Evolutionary conservation across 352 stramenopile genomes (phyloP).

Genomic region (Globisporangium viniferum): DNA sequence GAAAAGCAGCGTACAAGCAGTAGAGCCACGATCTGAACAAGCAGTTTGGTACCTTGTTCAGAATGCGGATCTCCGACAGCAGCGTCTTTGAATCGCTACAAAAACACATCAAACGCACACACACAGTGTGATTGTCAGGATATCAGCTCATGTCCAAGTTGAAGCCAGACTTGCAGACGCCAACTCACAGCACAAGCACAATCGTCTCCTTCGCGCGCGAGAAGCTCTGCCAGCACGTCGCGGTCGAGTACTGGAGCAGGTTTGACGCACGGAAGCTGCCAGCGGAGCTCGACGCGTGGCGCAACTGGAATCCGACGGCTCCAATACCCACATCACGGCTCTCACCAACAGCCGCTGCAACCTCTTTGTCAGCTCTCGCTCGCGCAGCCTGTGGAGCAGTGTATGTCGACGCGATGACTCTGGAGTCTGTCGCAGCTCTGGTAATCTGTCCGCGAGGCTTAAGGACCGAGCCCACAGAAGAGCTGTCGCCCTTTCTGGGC

Average conservation of each 20-base stretch:
- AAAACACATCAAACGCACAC: background rate
- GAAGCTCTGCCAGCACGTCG: slow-evolving; percentile 63
- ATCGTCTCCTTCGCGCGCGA: slow-evolving; percentile 44
- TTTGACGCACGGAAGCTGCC: slow-evolving; percentile 29
- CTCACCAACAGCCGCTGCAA: background rate
- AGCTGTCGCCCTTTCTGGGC: background rate
- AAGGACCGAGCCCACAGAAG: background rate
- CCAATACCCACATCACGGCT: background rate
- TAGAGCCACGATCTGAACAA: background rate
- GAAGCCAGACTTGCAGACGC: background rate
- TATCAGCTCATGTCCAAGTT: background rate
- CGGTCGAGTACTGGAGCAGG: slow-evolving; percentile 51
- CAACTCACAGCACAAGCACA: slow-evolving; percentile 36
- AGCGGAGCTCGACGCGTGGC: slow-evolving; percentile 32
- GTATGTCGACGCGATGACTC: background rate
- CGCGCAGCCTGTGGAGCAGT: background rate
- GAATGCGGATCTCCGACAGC: slow-evolving; percentile 61
- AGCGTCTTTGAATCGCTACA: slow-evolving; percentile 59
- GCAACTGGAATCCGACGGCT: slow-evolving; percentile 37
- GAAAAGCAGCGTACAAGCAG: background rate
- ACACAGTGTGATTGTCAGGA: background rate
- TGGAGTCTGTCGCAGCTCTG: background rate
- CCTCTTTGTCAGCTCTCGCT: too few relatives aligned
- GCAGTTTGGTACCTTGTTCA: slow-evolving; percentile 52
- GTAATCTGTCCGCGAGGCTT: background rate